phyloP scores from a whole-genome alignment of 352 stramenopile genomes.

The Phytophthora nicotianae region DNA sequence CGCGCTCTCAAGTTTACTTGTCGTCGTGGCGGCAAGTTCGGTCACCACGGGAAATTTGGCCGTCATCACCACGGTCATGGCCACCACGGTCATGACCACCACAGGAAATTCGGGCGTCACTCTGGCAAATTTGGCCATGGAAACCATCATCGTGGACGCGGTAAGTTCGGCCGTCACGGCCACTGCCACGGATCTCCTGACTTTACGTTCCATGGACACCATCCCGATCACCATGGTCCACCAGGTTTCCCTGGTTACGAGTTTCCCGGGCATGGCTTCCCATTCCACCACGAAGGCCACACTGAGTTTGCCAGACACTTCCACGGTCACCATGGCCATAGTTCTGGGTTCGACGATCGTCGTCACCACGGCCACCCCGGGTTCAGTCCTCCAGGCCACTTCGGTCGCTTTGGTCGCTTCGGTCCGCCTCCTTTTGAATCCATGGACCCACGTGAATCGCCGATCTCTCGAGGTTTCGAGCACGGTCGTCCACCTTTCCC shows the following conservation, averaged over 20 bases:
- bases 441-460: slow-evolving; percentile 5
- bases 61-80: neutral
- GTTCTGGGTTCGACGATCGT: neutral
- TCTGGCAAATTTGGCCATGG: no score
- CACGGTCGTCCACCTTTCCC: slow-evolving; percentile 5
- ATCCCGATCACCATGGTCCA: neutral
- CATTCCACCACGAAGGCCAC: no score
- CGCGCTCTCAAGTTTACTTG: slow-evolving; percentile 39
- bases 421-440: slow-evolving; percentile 15
- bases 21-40: slow-evolving; percentile 31
- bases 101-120: slow-evolving; percentile 22
- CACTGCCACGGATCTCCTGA: slow-evolving; percentile 22
- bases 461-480: no score
- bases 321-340: neutral
- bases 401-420: slow-evolving; percentile 16
- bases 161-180: slow-evolving; percentile 19
- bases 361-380: slow-evolving; percentile 5
- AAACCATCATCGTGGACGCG: slow-evolving; percentile 9
- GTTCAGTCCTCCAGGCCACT: neutral
- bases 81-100: neutral
- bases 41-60: slow-evolving; percentile 25
- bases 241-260: slow-evolving; percentile 6
- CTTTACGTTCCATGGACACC: slow-evolving; percentile 5
- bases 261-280: no score
- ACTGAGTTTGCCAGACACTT: neutral